Evolutionary conservation across 2,329 filamentous ascomycete genomes (phyloP), one percentile per base, ranked within the genome.

Genomic region (Fusarium multiceps): DNA sequence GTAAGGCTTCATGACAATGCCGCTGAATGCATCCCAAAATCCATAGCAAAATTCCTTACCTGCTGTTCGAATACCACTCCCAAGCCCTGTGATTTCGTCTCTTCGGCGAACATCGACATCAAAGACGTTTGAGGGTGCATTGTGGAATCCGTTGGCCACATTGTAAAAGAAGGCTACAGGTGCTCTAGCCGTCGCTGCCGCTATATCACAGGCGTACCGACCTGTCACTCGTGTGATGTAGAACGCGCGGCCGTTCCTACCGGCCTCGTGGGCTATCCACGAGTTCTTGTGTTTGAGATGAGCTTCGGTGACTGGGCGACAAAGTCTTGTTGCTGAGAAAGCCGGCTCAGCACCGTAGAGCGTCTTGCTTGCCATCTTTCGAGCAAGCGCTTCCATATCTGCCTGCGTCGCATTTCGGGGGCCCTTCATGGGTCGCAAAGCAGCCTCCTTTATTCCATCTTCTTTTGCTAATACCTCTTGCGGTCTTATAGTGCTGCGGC

Each of bases 111-210:
- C 90, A 21, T 86, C 89, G 6, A 62, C 48, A 16, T 88, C 90
- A 13, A 92, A 73, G 8, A 75, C 92, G 5, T 93, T 81, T 50
- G 88, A 89, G 0, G 91, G 91, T 3, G 87, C 89, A 71, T 93
- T 93, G 75, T 92, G 91, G 69, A 93, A 92, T 0, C 91, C 91
- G 75, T 90, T 90, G 2, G 91, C 88, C 37, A 93, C 79, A 28
- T 89, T 89, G 55, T 93, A 80, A 12, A 90, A 89, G 56, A 93
- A 87, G 61, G 92, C 88, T 75, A 92, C 87, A 0, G 91, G 91
- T 0, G 89, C 86, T 65, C 88, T 89, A 50, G 92, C 79, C 0
- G 88, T 83, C 23, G 89, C 87, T 40, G 85, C 86, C 10, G 89
- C 84, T 20, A 92, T 86, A 14, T 87, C 84, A n/a, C 83, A 82